A percentile compares a stretch with the other conserved stretches of the same genome.
Evolutionary conservation across 2,329 filamentous ascomycete genomes (phyloP).

Genomic region (Chaetomium globosum): DNA sequence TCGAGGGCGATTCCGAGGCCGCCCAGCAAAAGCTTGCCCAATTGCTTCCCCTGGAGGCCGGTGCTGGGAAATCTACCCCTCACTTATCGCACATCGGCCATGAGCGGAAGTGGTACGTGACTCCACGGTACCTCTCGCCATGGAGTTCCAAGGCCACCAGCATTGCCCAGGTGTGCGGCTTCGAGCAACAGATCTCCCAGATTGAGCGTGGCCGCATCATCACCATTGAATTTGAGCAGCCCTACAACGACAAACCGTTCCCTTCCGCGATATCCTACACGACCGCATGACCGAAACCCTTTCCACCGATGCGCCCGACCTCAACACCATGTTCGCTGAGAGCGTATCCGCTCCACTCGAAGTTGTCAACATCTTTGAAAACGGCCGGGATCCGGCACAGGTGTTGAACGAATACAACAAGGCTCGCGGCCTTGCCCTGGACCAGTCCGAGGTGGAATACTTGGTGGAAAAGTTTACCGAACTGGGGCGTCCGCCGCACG

Average conservation of each 20-base stretch:
- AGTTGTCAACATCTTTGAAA: constrained; percentile 72
- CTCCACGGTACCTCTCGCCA: constrained; percentile 85
- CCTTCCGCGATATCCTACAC: constrained; percentile 72
- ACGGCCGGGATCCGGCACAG: constrained; percentile 65
- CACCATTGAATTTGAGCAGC: constrained; percentile 63
- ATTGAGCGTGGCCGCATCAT: constrained; percentile 87
- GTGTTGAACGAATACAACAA: constrained; percentile 82
- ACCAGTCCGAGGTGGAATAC: constrained; percentile 86
- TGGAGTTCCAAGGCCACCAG: constrained; percentile 97
- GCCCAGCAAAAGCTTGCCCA: constrained; percentile 52
- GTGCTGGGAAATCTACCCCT: constrained; percentile 33
- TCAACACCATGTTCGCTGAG: constrained; percentile 78
- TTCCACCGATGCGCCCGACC: constrained; percentile 65
- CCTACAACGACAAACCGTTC: constrained; percentile 52
- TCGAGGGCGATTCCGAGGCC: constrained; percentile 50
- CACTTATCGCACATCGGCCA: constrained; percentile 47
- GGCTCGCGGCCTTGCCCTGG: constrained; percentile 80
- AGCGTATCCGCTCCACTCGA: constrained; percentile 63
- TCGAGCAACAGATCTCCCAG: constrained; percentile 69
- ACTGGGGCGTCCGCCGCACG: constrained; percentile 69
- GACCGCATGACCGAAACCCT: constrained; percentile 96
- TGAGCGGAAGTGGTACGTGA: constrained; percentile 62
- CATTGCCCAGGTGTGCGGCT: constrained; percentile 88
- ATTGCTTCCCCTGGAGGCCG: constrained; percentile 49
- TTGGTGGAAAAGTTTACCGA: constrained; percentile 80